Conservation (phyloP, 139 green algal genomes). For the Chlorella sp. region DNA sequence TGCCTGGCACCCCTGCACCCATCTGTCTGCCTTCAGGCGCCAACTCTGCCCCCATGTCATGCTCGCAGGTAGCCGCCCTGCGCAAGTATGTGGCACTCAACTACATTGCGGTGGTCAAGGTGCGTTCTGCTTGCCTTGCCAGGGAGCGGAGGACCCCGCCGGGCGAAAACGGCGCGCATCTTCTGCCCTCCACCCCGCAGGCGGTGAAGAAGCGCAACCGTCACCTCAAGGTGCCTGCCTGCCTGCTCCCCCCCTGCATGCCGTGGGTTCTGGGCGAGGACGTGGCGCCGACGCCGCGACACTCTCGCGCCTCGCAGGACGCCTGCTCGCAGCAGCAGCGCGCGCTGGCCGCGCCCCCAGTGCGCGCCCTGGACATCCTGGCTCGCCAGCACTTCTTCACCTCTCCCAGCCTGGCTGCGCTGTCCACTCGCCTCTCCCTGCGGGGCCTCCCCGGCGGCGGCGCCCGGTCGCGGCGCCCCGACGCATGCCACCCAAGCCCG, state of each 20-base stretch:
- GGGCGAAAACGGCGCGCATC: no score
- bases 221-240: conserved; percentile 48
- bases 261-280: background rate
- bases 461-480: no score
- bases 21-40: background rate
- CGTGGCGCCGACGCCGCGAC: background rate
- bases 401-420: conserved; percentile 60
- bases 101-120: conserved; percentile 82
- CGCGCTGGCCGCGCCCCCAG: background rate
- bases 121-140: no score
- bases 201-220: conserved; percentile 88
- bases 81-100: conserved; percentile 84
- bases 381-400: conserved; percentile 80
- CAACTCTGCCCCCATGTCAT: no score
- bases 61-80: conserved; percentile 16
- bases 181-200: no score
- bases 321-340: background rate
- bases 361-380: conserved; percentile 65
- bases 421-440: conserved; percentile 73
- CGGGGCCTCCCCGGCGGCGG: no score
- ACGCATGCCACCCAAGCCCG: background rate
- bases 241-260: background rate
- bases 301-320: background rate
- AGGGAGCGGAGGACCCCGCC: no score
- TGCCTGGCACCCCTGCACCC: background rate